A percentile compares a stretch with the other conserved stretches of the same genome.
These are phyloP conservation scores for Suaeda aralocaspica DNA, from an alignment of 148 eudicot species.

Conservation along the genomic window DNA sequence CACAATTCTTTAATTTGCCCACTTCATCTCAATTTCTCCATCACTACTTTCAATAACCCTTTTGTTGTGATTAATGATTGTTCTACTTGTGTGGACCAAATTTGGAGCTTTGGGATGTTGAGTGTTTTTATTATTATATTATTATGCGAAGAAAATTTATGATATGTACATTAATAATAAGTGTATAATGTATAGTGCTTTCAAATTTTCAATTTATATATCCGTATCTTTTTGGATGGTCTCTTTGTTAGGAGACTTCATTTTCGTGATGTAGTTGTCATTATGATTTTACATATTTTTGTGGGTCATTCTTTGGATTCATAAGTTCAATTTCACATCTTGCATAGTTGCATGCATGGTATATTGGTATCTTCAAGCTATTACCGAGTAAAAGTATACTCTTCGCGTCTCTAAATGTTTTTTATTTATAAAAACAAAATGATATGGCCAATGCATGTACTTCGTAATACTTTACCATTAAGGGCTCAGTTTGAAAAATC, in stretches of 20 bases:
- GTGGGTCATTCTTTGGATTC: slow-evolving; percentile 11
- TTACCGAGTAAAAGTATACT: too few species aligned
- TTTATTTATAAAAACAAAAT: too few species aligned
- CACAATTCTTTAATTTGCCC: neutral
- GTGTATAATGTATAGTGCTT: slow-evolving; percentile 13
- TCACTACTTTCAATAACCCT: slow-evolving; percentile 2
- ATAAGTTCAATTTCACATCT: slow-evolving; percentile 1
- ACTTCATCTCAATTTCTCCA: neutral
- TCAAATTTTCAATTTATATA: slow-evolving; percentile 31
- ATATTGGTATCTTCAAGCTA: too few species aligned
- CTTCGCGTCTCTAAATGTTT: too few species aligned
- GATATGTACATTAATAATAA: neutral
- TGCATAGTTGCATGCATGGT: too few species aligned
- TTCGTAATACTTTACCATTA: too few species aligned
- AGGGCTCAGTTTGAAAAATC: too few species aligned
- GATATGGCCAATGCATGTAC: too few species aligned
- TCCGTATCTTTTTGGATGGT: slow-evolving; percentile 23
- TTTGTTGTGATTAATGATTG: slow-evolving; percentile 17
- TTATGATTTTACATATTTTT: slow-evolving; percentile 12
- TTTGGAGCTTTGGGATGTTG: slow-evolving; percentile 23
- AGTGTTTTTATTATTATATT: slow-evolving; percentile 10
- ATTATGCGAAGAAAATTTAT: neutral
- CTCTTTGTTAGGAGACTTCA: slow-evolving; percentile 18
- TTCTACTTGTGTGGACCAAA: slow-evolving; percentile 33
- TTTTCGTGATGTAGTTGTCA: slow-evolving; percentile 18